phyloP scores from a whole-genome alignment of 2,329 filamentous ascomycete species.

The Cercospora sp. region DNA sequence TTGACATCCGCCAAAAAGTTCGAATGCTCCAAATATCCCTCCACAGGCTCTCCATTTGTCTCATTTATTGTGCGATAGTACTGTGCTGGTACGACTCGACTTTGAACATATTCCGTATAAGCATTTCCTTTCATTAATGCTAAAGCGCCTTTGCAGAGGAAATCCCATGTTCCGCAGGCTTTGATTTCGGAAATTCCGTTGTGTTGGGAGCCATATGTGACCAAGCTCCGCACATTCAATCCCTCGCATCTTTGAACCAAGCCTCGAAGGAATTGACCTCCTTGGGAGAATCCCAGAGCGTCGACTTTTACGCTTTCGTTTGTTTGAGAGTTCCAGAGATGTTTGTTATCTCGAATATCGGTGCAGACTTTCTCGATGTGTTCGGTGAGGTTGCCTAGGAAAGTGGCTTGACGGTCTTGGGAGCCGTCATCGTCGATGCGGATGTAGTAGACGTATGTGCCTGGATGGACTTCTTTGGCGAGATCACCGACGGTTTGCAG shows the following conservation, averaged over 20 bases:
- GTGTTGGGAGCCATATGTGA: conserved; percentile 90
- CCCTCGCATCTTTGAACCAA: conserved; percentile 91
- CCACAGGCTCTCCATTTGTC: conserved; percentile 55
- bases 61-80: conserved; percentile 76
- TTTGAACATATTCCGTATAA: conserved; percentile 78
- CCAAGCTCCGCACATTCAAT: conserved; percentile 72
- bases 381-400: conserved; percentile 82
- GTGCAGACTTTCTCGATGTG: conserved; percentile 77
- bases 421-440: conserved; percentile 65
- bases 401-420: conserved; percentile 78
- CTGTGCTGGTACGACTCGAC: conserved; percentile 82
- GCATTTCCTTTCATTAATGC: conserved; percentile 75
- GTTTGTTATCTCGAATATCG: conserved; percentile 66
- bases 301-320: conserved; percentile 60
- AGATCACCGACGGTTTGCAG: conserved; percentile 71
- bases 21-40: conserved; percentile 73
- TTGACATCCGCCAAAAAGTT: conserved; percentile 96
- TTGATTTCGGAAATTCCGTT: conserved; percentile 87
- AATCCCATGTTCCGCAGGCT: conserved; percentile 69
- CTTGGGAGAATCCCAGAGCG: conserved; percentile 92
- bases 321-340: conserved; percentile 54
- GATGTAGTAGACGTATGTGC: conserved; percentile 81
- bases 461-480: conserved; percentile 71
- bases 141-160: conserved; percentile 78
- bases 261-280: conserved; percentile 90